Base-by-base conservation (phyloP, 768 basidiomycete genomes). In the Favolaschia claudopus region DNA sequence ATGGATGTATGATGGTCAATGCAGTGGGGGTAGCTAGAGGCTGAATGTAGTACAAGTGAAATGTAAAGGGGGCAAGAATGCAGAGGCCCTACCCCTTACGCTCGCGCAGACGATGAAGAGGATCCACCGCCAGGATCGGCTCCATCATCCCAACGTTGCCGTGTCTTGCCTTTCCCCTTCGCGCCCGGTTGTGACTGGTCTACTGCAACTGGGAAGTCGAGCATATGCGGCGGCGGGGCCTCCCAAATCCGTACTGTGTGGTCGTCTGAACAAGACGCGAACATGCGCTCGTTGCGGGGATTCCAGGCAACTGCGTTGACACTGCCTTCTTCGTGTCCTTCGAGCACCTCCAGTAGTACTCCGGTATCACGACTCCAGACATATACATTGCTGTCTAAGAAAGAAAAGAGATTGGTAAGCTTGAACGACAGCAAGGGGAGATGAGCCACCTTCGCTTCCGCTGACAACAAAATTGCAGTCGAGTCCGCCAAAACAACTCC, bases 251-350 rank as follows among this genome's bases (percentile, higher is more conserved):
- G 87, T 67, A 99, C 87, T 17, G 91, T 93, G 52, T 80, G 77
- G 76, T 99, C 96, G 72, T 99, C 96, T 39, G 94, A 94, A 73
- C 95, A 97, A 38, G 93, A 95, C 29, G 97, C 97, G 76, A 99
- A 98, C 89, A 98, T 91, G 55, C 89, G 86, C 64, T 88, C 84
- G 69, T 94, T 91, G 46, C 81, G 81, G 19, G 94, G 95, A 73
- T 97, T 96, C 97, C 97, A 99, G 32, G 95, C 91, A 15, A 99
- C 96, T 14, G 92, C 89, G 72, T 98, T 99, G 60, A 99, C 96
- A 61, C 90, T 92, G 36, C 95, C 95, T 55, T 78, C 78, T n/a
- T 87, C 88, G 67, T 99, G 96, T 0, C 97, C 97, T 4, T 84
- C 72, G 3, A 99, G 83, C n/a, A 88, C 82, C 72, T 97, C 94